Evolutionary conservation across 2,329 filamentous ascomycete species (phyloP).

Genomic region (Aotearoamyces nothofagi): DNA sequence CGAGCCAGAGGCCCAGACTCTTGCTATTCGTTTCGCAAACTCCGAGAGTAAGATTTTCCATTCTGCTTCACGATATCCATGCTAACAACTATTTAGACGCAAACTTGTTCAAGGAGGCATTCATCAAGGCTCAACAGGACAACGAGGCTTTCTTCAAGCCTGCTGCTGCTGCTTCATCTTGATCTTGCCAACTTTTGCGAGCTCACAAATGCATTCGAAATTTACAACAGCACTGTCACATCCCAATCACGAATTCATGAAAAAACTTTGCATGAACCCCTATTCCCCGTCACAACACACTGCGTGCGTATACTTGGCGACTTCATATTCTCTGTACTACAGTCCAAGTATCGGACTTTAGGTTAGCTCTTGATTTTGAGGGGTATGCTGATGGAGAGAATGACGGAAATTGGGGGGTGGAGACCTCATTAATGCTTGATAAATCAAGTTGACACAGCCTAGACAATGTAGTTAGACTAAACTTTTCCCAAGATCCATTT

Average conservation of each 20-base stretch:
- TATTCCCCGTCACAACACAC: background rate
- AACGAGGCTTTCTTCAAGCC: slow-evolving; percentile 74
- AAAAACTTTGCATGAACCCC: background rate
- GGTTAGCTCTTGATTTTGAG: background rate
- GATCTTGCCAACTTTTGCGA: background rate
- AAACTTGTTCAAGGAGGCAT: slow-evolving; percentile 94
- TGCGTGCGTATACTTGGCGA: background rate
- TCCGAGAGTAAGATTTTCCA: slow-evolving; percentile 64
- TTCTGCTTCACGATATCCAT: slow-evolving; percentile 3
- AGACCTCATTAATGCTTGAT: background rate
- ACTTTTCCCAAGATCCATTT: too few species aligned
- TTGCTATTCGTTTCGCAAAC: slow-evolving; percentile 96
- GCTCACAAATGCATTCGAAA: slow-evolving; percentile 8
- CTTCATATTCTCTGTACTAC: background rate
- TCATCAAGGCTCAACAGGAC: slow-evolving; percentile 92
- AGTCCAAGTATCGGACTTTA: too few species aligned
- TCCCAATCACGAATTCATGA: background rate
- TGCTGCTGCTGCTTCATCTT: slow-evolving; percentile 9
- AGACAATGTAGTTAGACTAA: slow-evolving; percentile 1
- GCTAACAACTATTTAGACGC: slow-evolving; percentile 48
- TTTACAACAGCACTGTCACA: background rate
- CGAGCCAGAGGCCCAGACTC: slow-evolving; percentile 86
- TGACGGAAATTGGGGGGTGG: background rate
- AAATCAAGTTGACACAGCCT: background rate
- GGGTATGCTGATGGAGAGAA: background rate